Evolutionary conservation across 2,329 filamentous ascomycete genomes (phyloP).

Genomic region (Ophiosphaerella narmari): DNA sequence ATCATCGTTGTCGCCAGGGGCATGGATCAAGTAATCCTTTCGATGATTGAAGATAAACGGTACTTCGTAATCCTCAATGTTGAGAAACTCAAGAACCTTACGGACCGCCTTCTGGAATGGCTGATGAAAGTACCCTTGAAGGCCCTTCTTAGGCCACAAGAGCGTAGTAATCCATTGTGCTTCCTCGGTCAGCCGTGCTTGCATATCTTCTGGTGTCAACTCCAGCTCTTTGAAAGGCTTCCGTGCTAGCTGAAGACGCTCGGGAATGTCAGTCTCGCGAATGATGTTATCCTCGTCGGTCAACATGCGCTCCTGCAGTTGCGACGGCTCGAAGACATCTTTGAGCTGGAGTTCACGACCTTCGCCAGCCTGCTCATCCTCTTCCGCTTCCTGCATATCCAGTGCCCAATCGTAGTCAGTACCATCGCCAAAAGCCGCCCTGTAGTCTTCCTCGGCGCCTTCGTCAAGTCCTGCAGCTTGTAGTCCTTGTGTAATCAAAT

Average conservation of each 20-base stretch:
- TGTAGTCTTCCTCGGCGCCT: conserved; percentile 92
- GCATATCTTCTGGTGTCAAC: conserved; percentile 76
- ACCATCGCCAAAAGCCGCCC: conserved; percentile 92
- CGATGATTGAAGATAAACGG: conserved; percentile 98
- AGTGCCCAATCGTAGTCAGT: conserved; percentile 96
- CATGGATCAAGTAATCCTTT: conserved; percentile 95
- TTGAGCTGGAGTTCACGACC: conserved; percentile 90
- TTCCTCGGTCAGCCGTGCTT: conserved; percentile 72
- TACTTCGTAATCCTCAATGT: conserved; percentile 91
- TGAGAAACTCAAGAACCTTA: conserved; percentile 94
- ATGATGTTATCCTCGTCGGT: conserved; percentile 95
- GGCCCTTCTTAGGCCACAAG: conserved; percentile 83
- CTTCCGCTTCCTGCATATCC: conserved; percentile 82
- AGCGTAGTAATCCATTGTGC: conserved; percentile 88
- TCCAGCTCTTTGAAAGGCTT: conserved; percentile 84
- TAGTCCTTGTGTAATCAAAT: conserved; percentile 69
- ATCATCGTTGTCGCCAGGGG: conserved; percentile 65
- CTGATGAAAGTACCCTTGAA: conserved; percentile 71
- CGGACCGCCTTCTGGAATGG: conserved; percentile 87
- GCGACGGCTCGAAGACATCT: conserved; percentile 96
- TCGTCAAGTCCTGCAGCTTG: conserved; percentile 88
- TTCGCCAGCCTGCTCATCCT: conserved; percentile 75
- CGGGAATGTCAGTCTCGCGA: conserved; percentile 84
- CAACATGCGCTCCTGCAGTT: conserved; percentile 89
- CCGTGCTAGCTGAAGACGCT: conserved; percentile 90